These are phyloP conservation scores for Coniochaeta hoffmannii DNA, from an alignment of 2,329 filamentous ascomycete species.

Conservation along the genomic window DNA sequence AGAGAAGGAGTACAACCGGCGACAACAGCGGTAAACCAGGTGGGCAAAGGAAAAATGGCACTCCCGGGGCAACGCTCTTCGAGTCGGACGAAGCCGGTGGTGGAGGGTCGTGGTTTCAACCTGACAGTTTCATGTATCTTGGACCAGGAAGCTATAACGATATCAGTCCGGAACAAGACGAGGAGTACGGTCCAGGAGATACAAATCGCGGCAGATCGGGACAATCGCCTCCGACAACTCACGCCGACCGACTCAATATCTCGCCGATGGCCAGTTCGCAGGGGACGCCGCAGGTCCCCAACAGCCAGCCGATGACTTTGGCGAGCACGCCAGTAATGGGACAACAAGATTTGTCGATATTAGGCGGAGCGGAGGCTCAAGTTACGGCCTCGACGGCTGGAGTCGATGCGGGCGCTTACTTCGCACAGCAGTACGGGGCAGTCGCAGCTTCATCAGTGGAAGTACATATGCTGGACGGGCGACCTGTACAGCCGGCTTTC, in stretches of 20 bases:
- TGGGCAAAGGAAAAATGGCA: slow-evolving; percentile 12
- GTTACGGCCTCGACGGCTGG: neutral
- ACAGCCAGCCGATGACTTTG: slow-evolving; percentile 13
- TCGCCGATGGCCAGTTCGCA: slow-evolving; percentile 18
- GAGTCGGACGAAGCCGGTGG: slow-evolving; percentile 21
- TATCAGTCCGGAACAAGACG: slow-evolving; percentile 36
- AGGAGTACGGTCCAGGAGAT: slow-evolving; percentile 18
- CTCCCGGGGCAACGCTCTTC: slow-evolving; percentile 11
- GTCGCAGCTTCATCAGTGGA: slow-evolving; percentile 5
- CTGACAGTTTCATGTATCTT: slow-evolving; percentile 46
- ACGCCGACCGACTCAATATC: slow-evolving; percentile 5
- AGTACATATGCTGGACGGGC: slow-evolving; percentile 26
- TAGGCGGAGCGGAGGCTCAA: neutral
- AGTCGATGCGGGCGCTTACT: neutral
- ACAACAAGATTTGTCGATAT: neutral
- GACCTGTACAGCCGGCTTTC: slow-evolving; percentile 18
- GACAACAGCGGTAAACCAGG: slow-evolving; percentile 8
- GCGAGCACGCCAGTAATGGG: slow-evolving; percentile 9
- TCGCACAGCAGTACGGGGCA: neutral
- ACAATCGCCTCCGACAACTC: neutral
- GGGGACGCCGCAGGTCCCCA: slow-evolving; percentile 15
- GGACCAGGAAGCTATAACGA: slow-evolving; percentile 38
- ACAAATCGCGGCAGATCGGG: slow-evolving; percentile 10
- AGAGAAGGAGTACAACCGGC: slow-evolving; percentile 21
- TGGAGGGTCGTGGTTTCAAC: slow-evolving; percentile 35